These are phyloP conservation scores for Kandelia obovata DNA, from an alignment of 345 rosid species.

Conservation along the genomic window DNA sequence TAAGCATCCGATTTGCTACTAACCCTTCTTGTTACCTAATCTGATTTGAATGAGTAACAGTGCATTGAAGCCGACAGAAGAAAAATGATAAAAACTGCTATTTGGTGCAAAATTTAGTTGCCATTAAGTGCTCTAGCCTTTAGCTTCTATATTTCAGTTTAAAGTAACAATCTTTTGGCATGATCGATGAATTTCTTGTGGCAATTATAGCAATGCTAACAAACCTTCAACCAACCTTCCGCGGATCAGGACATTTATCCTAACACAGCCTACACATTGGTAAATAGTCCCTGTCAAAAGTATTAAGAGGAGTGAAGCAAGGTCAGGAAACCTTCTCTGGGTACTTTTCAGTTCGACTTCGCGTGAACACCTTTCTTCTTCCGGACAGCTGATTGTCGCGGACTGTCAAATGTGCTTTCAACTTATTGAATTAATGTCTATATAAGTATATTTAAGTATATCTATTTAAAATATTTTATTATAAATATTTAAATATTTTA, in stretches of 20 bases:
- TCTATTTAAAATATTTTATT: too few relatives aligned
- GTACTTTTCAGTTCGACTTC: neutral
- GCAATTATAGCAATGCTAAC: neutral
- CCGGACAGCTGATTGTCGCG: neutral
- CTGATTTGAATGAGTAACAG: too few relatives aligned
- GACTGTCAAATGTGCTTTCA: too few relatives aligned
- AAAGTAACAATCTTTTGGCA: too few relatives aligned
- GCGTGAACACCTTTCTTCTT: neutral
- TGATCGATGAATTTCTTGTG: neutral
- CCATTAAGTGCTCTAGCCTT: too few relatives aligned
- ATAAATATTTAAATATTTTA: too few relatives aligned
- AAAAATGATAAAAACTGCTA: neutral
- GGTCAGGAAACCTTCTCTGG: conserved; percentile 1
- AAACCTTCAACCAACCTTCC: conserved; percentile 16
- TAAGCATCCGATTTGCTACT: too few relatives aligned
- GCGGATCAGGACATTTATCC: conserved; percentile 29
- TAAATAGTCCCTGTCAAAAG: conserved; percentile 30
- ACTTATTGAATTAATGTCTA: too few relatives aligned
- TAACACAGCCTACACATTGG: conserved; percentile 34
- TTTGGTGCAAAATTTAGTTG: neutral
- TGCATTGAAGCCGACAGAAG: too few relatives aligned
- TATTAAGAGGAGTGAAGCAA: conserved; percentile 2
- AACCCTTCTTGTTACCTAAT: too few relatives aligned
- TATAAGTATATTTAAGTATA: too few relatives aligned
- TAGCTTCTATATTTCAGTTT: too few relatives aligned